Percentiles rank a stretch among this genome's conserved stretches.
phyloP scores from a whole-genome alignment of 225 moss, liverwort and hornwort genomes.

The Asterella californica region DNA sequence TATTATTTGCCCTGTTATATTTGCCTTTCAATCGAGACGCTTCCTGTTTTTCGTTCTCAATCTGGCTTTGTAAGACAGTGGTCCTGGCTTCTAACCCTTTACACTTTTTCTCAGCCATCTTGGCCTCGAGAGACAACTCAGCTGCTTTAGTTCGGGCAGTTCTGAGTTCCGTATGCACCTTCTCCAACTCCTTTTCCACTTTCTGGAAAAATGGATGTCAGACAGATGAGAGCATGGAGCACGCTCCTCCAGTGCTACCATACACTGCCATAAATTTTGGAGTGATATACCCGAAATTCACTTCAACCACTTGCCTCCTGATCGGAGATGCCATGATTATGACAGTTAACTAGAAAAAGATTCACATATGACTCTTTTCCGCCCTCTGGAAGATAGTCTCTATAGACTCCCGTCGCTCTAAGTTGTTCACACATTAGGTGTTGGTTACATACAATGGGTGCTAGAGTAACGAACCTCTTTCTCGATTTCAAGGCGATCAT shows the following conservation, averaged over 20 bases:
- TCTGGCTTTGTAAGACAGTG: slow-evolving; percentile 27
- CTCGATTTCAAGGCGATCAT: slow-evolving; percentile 43
- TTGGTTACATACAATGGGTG: neutral
- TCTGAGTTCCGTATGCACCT: slow-evolving; percentile 44
- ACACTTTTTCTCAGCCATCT: slow-evolving; percentile 42
- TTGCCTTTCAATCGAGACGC: slow-evolving; percentile 30
- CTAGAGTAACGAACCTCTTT: slow-evolving; percentile 33
- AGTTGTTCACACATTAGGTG: neutral
- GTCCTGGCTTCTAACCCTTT: slow-evolving; percentile 40
- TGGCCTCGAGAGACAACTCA: slow-evolving; percentile 44
- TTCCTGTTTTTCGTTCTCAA: slow-evolving; percentile 32
- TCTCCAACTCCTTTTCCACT: slow-evolving; percentile 44
- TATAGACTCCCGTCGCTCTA: neutral
- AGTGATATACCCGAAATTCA: neutral
- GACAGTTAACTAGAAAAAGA: neutral
- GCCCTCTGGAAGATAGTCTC: neutral
- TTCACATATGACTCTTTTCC: neutral
- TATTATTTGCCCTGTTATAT: slow-evolving; percentile 28
- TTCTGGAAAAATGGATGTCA: slow-evolving; percentile 31
- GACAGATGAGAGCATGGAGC: slow-evolving; percentile 15
- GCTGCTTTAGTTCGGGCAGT: slow-evolving; percentile 43
- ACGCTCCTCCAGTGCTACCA: neutral
- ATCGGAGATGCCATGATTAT: neutral
- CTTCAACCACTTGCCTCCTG: neutral
- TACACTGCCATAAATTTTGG: neutral